Conservation (phyloP, 2,329 filamentous ascomycete genomes). For the Endocalyx cinctus region DNA sequence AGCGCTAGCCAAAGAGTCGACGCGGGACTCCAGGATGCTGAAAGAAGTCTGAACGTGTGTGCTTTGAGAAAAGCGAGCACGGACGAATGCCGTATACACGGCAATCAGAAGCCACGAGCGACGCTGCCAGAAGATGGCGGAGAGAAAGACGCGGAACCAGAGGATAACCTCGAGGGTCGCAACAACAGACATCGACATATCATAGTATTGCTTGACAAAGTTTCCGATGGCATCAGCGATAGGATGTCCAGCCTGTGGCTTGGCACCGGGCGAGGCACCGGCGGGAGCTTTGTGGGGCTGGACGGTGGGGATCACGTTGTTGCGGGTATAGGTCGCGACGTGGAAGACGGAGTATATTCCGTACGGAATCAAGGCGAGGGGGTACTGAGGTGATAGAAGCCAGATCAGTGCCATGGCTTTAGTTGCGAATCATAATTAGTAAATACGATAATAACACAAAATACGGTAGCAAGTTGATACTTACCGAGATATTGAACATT, state of each 20-base stretch:
- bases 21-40: conserved; percentile 63
- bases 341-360: conserved; percentile 98
- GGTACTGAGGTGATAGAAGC: conserved; percentile 86
- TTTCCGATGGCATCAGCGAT: conserved; percentile 78
- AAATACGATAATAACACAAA: too few species aligned
- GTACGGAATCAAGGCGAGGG: conserved; percentile 88
- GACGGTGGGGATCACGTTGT: conserved; percentile 85
- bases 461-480: too few species aligned
- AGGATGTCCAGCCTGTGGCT: conserved; percentile 53
- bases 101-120: conserved; percentile 84
- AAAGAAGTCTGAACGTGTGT: conserved; percentile 85
- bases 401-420: conserved; percentile 85
- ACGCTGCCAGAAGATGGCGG: conserved; percentile 81
- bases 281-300: conserved; percentile 60
- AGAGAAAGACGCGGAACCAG: conserved; percentile 76
- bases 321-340: conserved; percentile 91
- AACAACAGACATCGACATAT: conserved; percentile 90
- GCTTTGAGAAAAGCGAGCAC: conserved; percentile 85
- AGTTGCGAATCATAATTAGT: too few species aligned
- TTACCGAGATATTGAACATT: conserved; percentile 96
- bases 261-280: conserved; percentile 51
- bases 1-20: conserved; percentile 78
- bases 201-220: conserved; percentile 98
- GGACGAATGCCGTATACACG: conserved; percentile 88
- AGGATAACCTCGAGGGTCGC: conserved; percentile 82